A percentile compares a stretch with the other conserved stretches of the same genome.
These are phyloP conservation scores for Aspergillus sp. DNA, from an alignment of 2,329 filamentous ascomycete genomes.

Conservation along the genomic window DNA sequence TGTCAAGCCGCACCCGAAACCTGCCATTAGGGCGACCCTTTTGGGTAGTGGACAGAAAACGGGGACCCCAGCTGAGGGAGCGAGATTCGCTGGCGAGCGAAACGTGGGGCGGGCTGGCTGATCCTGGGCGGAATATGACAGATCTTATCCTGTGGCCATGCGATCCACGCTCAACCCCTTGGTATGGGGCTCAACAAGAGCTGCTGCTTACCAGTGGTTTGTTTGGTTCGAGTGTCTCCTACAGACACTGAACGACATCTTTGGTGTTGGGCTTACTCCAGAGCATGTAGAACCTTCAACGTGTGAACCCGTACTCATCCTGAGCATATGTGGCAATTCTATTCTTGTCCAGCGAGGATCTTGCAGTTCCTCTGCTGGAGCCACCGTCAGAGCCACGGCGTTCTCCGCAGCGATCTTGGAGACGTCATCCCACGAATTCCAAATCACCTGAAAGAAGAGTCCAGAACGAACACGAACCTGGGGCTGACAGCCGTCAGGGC, in stretches of 20 bases:
- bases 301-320: too few species aligned
- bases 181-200: background rate
- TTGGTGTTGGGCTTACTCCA: too few species aligned
- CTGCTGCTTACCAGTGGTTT: too few species aligned
- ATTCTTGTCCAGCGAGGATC: background rate
- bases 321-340: too few species aligned
- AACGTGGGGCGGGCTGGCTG: slow-evolving; percentile 17
- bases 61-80: background rate
- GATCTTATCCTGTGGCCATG: slow-evolving; percentile 21
- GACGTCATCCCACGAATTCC: slow-evolving; percentile 17
- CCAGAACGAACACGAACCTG: slow-evolving; percentile 14
- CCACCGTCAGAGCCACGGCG: slow-evolving; percentile 1
- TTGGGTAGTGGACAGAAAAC: too few species aligned
- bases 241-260: too few species aligned
- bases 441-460: slow-evolving; percentile 17
- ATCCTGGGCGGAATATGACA: slow-evolving; percentile 23
- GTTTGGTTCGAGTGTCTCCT: too few species aligned
- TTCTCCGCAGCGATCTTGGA: slow-evolving; percentile 10
- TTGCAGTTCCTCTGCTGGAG: slow-evolving; percentile 4
- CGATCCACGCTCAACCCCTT: slow-evolving; percentile 1
- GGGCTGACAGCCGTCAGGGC: slow-evolving; percentile 15
- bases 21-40: too few species aligned
- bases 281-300: too few species aligned
- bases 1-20: too few species aligned
- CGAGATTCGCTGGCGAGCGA: slow-evolving; percentile 1